Evolutionary conservation across 2,329 filamentous ascomycete genomes (phyloP).

Genomic region (Aspergillus brunneoviolaceus): DNA sequence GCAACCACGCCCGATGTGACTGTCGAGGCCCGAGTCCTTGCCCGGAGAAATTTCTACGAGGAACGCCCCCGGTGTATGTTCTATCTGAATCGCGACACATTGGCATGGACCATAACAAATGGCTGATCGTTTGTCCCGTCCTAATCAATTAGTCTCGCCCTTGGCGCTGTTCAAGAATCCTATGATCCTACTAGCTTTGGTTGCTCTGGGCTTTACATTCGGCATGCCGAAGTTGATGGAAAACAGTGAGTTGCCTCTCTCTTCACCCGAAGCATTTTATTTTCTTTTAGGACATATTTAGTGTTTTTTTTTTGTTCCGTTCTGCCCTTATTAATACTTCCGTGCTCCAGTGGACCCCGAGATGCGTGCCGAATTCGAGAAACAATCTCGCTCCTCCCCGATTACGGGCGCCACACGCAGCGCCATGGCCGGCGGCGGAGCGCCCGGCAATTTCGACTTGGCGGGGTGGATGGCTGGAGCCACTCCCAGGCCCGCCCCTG

Average conservation of each 20-base stretch:
- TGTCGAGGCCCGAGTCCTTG: constrained; percentile 63
- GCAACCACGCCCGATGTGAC: constrained; percentile 37
- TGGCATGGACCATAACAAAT: no score
- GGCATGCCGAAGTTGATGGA: constrained; percentile 95
- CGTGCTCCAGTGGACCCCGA: constrained; percentile 82
- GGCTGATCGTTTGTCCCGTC: not conserved
- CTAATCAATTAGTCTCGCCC: constrained; percentile 62
- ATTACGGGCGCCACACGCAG: constrained; percentile 59
- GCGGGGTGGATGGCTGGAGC: constrained; percentile 67
- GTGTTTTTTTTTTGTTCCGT: not conserved
- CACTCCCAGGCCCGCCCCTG: constrained; percentile 28
- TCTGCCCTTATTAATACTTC: not conserved
- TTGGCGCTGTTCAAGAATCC: constrained; percentile 84
- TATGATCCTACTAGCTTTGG: constrained; percentile 90
- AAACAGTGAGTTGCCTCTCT: constrained; percentile 68
- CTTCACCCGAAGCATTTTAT: not conserved
- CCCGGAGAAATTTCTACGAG: constrained; percentile 71
- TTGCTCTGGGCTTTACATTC: constrained; percentile 79
- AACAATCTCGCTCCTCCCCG: constrained; percentile 75
- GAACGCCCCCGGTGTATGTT: constrained; percentile 72
- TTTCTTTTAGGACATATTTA: not conserved
- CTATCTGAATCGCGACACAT: not conserved
- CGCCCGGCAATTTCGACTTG: constrained; percentile 64
- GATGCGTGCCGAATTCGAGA: constrained; percentile 86
- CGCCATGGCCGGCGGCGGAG: constrained; percentile 59